A percentile compares a stretch with the other conserved stretches of the same genome.
Evolutionary conservation across 352 stramenopile genomes (phyloP).

Genomic region (Globisporangium barbulae): DNA sequence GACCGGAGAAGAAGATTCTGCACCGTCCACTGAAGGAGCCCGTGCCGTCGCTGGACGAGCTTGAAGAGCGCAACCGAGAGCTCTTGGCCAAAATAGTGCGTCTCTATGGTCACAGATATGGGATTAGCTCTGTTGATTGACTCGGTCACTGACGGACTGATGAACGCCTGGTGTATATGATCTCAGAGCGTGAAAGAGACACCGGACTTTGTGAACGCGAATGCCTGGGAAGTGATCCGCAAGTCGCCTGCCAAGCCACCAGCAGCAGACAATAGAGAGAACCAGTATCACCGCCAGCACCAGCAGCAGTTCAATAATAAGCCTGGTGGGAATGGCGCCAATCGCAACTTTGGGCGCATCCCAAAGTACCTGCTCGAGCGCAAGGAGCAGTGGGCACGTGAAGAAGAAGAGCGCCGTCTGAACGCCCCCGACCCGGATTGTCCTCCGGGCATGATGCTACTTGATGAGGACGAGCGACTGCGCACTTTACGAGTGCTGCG

Average conservation of each 20-base stretch:
- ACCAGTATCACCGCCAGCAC: conserved; percentile 13
- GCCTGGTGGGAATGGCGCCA: conserved; percentile 9
- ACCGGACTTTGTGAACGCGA: conserved; percentile 67
- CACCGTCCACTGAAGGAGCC: conserved; percentile 33
- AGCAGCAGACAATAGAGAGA: neutral
- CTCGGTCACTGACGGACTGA: neutral
- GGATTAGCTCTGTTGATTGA: no score
- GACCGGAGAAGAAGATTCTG: conserved; percentile 1
- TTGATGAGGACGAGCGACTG: conserved; percentile 80
- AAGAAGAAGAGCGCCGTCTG: conserved; percentile 72
- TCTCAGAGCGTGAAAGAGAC: conserved; percentile 53
- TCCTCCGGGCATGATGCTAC: conserved; percentile 78
- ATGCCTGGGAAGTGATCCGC: conserved; percentile 79
- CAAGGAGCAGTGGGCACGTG: conserved; percentile 78
- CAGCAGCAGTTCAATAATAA: conserved; percentile 3
- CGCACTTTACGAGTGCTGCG: conserved; percentile 63
- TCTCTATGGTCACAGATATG: neutral
- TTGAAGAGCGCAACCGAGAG: conserved; percentile 38
- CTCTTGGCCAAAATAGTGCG: conserved; percentile 30
- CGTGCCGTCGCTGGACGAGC: conserved; percentile 47
- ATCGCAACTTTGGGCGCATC: conserved; percentile 59
- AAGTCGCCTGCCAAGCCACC: conserved; percentile 23
- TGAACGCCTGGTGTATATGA: neutral
- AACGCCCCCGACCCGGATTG: conserved; percentile 84
- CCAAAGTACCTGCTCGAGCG: conserved; percentile 66